Percentiles rank a stretch among this genome's conserved stretches.
phyloP scores from a whole-genome alignment of 495 filamentous ascomycete species.

The Pyrenula massariospora region DNA sequence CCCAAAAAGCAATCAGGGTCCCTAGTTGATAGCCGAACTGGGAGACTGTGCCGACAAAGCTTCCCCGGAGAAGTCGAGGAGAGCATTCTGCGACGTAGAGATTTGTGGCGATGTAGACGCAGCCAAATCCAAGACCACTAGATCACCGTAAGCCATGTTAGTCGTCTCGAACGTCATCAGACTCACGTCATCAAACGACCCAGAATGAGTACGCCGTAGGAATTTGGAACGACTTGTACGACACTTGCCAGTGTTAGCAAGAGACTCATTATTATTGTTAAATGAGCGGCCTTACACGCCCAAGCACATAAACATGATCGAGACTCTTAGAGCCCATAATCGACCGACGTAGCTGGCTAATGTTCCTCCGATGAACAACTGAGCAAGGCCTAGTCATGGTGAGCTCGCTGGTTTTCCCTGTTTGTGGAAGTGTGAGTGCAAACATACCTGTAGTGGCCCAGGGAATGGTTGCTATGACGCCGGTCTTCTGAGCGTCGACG shows the following conservation, averaged over 20 bases:
- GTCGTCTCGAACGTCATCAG: background rate
- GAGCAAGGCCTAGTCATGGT: conserved; percentile 11
- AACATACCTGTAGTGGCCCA: conserved; percentile 23
- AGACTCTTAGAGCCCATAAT: conserved; percentile 21
- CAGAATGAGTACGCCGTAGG: conserved; percentile 20
- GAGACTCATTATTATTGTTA: background rate
- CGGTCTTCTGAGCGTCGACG: conserved; percentile 15
- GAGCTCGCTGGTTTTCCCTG: background rate
- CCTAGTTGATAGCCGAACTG: conserved; percentile 13
- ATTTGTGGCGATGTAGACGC: conserved; percentile 25
- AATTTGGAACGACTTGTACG: conserved; percentile 25
- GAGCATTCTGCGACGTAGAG: conserved; percentile 27
- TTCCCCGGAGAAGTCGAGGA: conserved; percentile 18
- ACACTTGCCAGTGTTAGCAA: conserved; percentile 9
- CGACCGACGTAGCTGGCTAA: conserved; percentile 19
- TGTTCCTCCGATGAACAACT: conserved; percentile 18
- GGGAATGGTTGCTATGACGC: conserved; percentile 23
- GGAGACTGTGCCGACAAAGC: conserved; percentile 23
- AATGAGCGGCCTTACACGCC: conserved; percentile 8
- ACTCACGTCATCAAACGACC: conserved; percentile 21
- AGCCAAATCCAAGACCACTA: conserved; percentile 25
- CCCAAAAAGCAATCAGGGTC: conserved; percentile 25
- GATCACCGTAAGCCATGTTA: background rate
- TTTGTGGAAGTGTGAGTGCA: background rate
- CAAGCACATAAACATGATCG: conserved; percentile 21